Conservation (phyloP, 164 flowering plant species). For the Protea cynaroides region DNA sequence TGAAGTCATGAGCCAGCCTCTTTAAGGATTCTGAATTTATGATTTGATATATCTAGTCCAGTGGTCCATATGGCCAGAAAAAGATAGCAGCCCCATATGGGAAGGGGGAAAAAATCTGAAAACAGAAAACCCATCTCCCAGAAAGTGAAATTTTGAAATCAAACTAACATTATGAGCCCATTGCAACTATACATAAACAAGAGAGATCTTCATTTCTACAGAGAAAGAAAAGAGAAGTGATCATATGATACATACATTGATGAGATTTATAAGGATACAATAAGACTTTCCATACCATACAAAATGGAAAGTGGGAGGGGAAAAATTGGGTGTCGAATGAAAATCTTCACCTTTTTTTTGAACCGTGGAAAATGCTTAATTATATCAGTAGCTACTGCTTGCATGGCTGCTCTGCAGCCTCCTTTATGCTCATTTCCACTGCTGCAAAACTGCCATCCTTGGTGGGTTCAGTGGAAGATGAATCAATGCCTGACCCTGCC, state of each 20-base stretch:
- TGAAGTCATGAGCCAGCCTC: constrained; percentile 17
- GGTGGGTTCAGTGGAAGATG: constrained; percentile 38
- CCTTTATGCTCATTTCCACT: constrained; percentile 70
- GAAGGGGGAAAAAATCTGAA: too few relatives aligned
- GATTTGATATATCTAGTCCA: too few relatives aligned
- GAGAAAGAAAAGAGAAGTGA: not conserved
- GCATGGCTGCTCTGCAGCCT: constrained; percentile 51
- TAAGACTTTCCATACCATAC: constrained; percentile 11
- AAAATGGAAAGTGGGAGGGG: constrained; percentile 14
- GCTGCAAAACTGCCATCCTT: constrained; percentile 44
- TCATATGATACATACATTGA: constrained; percentile 47
- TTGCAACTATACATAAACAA: not conserved
- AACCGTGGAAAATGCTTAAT: constrained; percentile 11
- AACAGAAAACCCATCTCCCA: too few relatives aligned
- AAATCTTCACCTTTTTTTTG: constrained; percentile 11
- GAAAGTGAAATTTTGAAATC: too few relatives aligned
- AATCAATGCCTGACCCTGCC: constrained; percentile 62
- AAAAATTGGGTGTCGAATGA: constrained; percentile 23
- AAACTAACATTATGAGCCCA: too few relatives aligned
- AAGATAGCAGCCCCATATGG: too few relatives aligned
- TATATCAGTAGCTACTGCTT: constrained; percentile 17
- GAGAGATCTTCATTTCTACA: constrained; percentile 18
- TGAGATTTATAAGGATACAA: constrained; percentile 17
- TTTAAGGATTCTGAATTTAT: too few relatives aligned
- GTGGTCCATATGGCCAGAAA: constrained; percentile 4